Conservation (phyloP, 768 basidiomycete species). For the Termitomyces sp. region DNA sequence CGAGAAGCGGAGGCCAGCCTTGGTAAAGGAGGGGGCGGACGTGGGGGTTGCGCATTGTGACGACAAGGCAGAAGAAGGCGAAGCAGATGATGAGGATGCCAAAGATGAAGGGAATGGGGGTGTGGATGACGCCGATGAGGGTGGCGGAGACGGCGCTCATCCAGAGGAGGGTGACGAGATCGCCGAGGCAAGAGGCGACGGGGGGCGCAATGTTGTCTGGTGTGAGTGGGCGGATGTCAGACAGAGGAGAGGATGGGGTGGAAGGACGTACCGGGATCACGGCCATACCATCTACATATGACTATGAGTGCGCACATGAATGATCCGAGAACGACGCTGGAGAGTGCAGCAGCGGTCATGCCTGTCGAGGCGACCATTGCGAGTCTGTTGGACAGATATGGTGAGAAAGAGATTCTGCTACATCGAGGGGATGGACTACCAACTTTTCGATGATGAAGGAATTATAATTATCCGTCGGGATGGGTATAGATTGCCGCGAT, state of each 20-base stretch:
- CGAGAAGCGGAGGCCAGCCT: slow-evolving; percentile 89
- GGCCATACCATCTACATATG: slow-evolving; percentile 66
- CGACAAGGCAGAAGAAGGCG: slow-evolving; percentile 44
- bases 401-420: background rate
- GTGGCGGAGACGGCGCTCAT: slow-evolving; percentile 71
- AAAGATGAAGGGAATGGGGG: slow-evolving; percentile 59
- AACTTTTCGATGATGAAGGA: slow-evolving; percentile 8
- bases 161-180: slow-evolving; percentile 85
- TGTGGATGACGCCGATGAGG: slow-evolving; percentile 66
- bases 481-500: slow-evolving; percentile 24
- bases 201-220: slow-evolving; percentile 95
- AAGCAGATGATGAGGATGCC: slow-evolving; percentile 47
- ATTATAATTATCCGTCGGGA: slow-evolving; percentile 15
- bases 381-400: slow-evolving; percentile 45
- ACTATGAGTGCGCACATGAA: slow-evolving; percentile 91
- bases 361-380: slow-evolving; percentile 73
- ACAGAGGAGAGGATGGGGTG: too few relatives aligned
- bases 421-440: background rate
- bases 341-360: slow-evolving; percentile 79
- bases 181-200: slow-evolving; percentile 88
- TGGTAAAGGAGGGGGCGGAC: slow-evolving; percentile 71
- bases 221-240: too few relatives aligned
- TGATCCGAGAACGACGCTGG: slow-evolving; percentile 77
- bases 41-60: slow-evolving; percentile 63
- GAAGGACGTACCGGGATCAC: slow-evolving; percentile 71